Evolutionary conservation across 257 asterid species (phyloP).

Genomic region (Salvia miltiorrhiza): DNA sequence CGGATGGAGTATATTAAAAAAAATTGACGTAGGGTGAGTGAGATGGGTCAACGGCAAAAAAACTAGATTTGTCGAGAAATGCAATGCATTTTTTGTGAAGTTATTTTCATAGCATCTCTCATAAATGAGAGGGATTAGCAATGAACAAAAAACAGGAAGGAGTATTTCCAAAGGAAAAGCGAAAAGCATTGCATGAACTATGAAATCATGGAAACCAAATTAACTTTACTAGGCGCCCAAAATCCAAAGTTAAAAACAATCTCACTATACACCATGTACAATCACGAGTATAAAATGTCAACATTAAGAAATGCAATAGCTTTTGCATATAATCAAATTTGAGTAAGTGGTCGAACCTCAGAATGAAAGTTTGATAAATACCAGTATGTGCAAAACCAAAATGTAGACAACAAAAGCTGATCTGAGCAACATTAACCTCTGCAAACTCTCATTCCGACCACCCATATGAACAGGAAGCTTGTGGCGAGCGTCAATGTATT

Average conservation of each 20-base stretch:
- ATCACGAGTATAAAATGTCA: not conserved
- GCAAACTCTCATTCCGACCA: constrained; percentile 63
- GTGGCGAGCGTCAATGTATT: constrained; percentile 49
- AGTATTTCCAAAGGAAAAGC: no score
- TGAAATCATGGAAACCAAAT: no score
- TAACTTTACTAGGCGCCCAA: not conserved
- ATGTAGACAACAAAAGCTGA: constrained; percentile 77
- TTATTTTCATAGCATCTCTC: no score
- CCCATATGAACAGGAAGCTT: constrained; percentile 54
- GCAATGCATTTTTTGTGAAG: no score
- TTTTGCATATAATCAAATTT: constrained; percentile 11
- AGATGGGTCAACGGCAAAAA: no score
- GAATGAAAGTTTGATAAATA: constrained; percentile 82
- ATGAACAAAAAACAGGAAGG: no score
- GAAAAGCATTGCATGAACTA: no score
- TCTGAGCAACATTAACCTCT: constrained; percentile 78
- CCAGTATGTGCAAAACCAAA: constrained; percentile 71
- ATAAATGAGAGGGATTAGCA: no score
- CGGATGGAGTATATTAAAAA: no score
- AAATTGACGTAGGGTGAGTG: no score
- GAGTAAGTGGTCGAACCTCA: constrained; percentile 18
- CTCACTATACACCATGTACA: constrained; percentile 24
- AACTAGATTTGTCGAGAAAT: no score
- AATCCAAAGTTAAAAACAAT: not conserved
- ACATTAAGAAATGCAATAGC: not conserved